phyloP scores from a whole-genome alignment of 2,329 filamentous ascomycete genomes.

The Xylaria sp. region DNA sequence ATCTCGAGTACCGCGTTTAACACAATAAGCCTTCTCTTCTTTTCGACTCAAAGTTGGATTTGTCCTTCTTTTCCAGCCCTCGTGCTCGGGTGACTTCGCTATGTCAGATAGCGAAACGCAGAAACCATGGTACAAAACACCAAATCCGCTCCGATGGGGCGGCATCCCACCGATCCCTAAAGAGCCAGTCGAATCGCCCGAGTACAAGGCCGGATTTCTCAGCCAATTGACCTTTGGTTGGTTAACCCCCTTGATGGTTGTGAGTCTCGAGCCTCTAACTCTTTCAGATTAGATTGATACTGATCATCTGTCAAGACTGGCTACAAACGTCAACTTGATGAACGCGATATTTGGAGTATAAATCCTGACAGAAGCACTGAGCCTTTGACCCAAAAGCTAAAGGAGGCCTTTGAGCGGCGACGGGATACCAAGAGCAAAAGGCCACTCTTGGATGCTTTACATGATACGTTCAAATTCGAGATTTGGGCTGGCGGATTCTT shows the following conservation, averaged over 20 bases:
- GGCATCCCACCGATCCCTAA: slow-evolving; percentile 64
- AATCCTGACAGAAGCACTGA: slow-evolving; percentile 75
- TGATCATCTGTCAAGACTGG: slow-evolving; percentile 64
- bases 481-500: background rate
- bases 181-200: slow-evolving; percentile 50
- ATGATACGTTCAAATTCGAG: background rate
- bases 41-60: too few relatives aligned
- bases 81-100: too few relatives aligned
- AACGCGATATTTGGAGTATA: slow-evolving; percentile 86
- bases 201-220: slow-evolving; percentile 71
- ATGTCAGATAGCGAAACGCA: too few relatives aligned
- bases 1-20: too few relatives aligned
- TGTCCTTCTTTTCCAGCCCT: too few relatives aligned
- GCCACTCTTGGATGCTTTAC: background rate
- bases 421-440: background rate
- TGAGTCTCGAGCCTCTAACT: too few relatives aligned
- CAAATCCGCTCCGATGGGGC: slow-evolving; percentile 71
- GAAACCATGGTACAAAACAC: slow-evolving; percentile 70
- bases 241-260: slow-evolving; percentile 82
- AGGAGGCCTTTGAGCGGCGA: background rate
- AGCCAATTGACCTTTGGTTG: slow-evolving; percentile 85
- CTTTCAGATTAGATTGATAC: too few relatives aligned
- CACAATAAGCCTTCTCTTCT: too few relatives aligned
- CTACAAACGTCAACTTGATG: slow-evolving; percentile 83
- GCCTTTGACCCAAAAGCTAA: background rate